Conservation (phyloP, 371 early-diverging fungal genomes). For the Lichtheimia ramosa region DNA sequence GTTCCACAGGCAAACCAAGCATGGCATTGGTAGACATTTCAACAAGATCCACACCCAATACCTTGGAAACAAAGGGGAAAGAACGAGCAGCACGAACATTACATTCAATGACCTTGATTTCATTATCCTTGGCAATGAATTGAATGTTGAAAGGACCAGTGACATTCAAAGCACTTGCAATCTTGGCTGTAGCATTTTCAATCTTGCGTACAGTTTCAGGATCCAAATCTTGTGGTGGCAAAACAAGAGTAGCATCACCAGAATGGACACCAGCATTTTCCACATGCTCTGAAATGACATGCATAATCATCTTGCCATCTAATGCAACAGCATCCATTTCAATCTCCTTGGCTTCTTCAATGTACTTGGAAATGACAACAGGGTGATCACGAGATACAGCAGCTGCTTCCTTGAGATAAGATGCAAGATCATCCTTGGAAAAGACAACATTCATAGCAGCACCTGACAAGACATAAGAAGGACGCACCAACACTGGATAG, state of each 20-base stretch:
- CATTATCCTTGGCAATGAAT: conserved; percentile 93
- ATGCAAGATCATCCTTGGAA: conserved; percentile 74
- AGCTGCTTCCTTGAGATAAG: conserved; percentile 82
- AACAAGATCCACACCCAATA: conserved; percentile 85
- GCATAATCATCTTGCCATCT: conserved; percentile 85
- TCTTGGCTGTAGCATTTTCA: conserved; percentile 82
- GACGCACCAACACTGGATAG: conserved; percentile 93
- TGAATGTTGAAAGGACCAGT: conserved; percentile 99
- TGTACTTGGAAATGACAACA: conserved; percentile 95
- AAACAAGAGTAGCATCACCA: conserved; percentile 93
- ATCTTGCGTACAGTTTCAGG: conserved; percentile 87
- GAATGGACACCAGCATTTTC: conserved; percentile 98
- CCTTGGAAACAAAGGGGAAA: conserved; percentile 96
- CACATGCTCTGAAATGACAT: conserved; percentile 92
- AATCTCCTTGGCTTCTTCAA: conserved; percentile 94
- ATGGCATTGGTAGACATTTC: conserved; percentile 94
- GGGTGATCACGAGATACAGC: conserved; percentile 91
- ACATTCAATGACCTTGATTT: conserved; percentile 97
- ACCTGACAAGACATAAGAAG: conserved; percentile 94
- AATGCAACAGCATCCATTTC: conserved; percentile 95
- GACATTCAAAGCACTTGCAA: conserved; percentile 88
- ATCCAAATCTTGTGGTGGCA: conserved; percentile 91
- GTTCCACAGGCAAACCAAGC: conserved; percentile 71
- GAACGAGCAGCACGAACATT: conserved; percentile 95
- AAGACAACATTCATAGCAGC: conserved; percentile 96